Conservation (phyloP, 148 eudicot genomes). For the Suaeda aralocaspica region DNA sequence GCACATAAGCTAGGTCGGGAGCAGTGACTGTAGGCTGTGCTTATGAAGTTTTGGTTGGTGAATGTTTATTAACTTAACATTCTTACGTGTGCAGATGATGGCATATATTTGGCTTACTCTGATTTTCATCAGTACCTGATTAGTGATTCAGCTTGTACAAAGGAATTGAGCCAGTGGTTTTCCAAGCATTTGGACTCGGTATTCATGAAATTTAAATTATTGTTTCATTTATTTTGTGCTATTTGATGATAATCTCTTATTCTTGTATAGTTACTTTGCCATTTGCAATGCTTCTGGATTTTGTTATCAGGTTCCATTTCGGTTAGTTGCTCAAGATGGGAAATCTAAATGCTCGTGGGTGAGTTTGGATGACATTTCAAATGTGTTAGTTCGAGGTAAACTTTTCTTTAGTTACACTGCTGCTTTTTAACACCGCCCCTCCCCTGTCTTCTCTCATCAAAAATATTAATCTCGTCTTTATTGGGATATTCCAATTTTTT, state of each 20-base stretch:
- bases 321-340: conserved; percentile 95
- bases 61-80: background rate
- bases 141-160: conserved; percentile 70
- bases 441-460: background rate
- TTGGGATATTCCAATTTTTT: background rate
- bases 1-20: background rate
- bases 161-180: conserved; percentile 95
- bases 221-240: background rate
- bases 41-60: conserved; percentile 2
- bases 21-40: background rate
- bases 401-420: background rate
- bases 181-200: conserved; percentile 92
- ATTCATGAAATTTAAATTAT: conserved; percentile 14
- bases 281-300: conserved; percentile 13
- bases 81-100: conserved; percentile 58
- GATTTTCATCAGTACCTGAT: conserved; percentile 81
- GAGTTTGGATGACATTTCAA: conserved; percentile 75
- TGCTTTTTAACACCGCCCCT: background rate
- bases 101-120: conserved; percentile 82
- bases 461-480: background rate
- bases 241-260: background rate
- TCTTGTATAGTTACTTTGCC: background rate
- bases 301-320: conserved; percentile 72
- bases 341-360: conserved; percentile 92
- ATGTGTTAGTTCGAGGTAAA: conserved; percentile 69